A percentile compares a stretch with the other conserved stretches of the same genome.
These are phyloP conservation scores for Secale cereale DNA, from an alignment of 176 grass and related monocot genomes.

Conservation along the genomic window DNA sequence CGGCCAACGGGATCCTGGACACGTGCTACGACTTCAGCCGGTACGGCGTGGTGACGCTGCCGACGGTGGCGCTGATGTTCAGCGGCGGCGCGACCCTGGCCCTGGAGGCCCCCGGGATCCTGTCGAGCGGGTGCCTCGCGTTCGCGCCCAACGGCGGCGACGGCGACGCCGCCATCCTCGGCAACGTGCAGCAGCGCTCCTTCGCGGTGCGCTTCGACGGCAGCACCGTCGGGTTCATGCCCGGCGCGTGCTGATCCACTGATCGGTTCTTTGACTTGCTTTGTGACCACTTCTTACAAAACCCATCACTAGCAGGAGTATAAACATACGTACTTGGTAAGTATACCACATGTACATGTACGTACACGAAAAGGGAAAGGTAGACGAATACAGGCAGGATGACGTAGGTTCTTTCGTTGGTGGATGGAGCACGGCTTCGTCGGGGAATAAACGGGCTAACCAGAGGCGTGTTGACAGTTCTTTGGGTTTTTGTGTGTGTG, in stretches of 20 bases:
- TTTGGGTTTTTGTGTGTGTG: neutral
- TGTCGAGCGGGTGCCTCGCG: conserved; percentile 78
- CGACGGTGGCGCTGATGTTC: conserved; percentile 53
- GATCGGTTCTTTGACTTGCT: neutral
- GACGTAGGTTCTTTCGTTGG: neutral
- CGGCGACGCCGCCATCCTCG: conserved; percentile 49
- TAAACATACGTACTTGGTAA: neutral
- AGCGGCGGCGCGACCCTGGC: conserved; percentile 24
- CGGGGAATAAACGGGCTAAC: neutral
- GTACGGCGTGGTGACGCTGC: conserved; percentile 43
- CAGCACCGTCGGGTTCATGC: conserved; percentile 54
- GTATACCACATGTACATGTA: neutral
- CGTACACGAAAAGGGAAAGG: neutral
- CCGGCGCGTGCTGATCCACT: conserved; percentile 44
- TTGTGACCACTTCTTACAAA: no score
- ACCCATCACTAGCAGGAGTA: neutral
- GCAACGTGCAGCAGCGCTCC: conserved; percentile 87
- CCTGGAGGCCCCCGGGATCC: conserved; percentile 52
- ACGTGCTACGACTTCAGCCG: conserved; percentile 75
- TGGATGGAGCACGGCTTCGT: neutral
- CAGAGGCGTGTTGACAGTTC: neutral
- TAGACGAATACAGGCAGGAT: neutral
- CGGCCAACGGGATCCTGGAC: conserved; percentile 47
- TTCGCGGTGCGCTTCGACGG: conserved; percentile 78
- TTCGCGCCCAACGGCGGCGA: conserved; percentile 58